These are phyloP conservation scores for Ceratocystis destructans DNA, from an alignment of 2,329 filamentous ascomycete species.

Conservation along the genomic window DNA sequence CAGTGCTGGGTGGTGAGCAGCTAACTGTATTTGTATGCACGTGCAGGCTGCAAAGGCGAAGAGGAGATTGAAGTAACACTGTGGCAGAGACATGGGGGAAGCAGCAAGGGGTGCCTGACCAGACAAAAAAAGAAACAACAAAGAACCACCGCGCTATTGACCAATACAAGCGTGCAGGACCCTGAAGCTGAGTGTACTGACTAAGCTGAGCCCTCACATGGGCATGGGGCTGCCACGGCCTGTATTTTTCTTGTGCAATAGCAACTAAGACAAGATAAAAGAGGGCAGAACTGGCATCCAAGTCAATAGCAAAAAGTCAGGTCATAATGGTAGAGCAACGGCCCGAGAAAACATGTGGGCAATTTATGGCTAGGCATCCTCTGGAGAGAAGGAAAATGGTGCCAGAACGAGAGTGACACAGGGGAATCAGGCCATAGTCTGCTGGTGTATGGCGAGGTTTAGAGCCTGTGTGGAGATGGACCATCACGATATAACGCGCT, in stretches of 20 bases:
- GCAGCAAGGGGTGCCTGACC: neutral
- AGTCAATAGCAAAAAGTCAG: neutral
- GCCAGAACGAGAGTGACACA: neutral
- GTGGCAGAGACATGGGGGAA: neutral
- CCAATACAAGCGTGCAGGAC: constrained; percentile 6
- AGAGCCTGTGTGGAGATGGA: neutral
- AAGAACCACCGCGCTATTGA: neutral
- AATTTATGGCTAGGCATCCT: neutral
- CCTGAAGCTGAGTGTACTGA: neutral
- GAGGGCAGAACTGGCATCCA: neutral
- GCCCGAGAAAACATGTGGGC: neutral
- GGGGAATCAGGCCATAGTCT: neutral
- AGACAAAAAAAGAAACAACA: neutral
- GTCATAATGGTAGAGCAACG: neutral
- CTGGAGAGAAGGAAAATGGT: neutral
- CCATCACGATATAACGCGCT: neutral
- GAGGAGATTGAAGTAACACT: neutral
- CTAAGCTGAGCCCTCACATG: neutral
- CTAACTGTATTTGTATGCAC: neutral
- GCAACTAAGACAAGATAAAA: too few relatives aligned
- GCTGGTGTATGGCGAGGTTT: neutral
- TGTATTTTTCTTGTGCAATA: neutral
- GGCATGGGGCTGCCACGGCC: neutral
- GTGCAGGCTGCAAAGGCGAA: neutral
- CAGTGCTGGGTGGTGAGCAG: neutral